Percentiles rank a stretch among this genome's conserved stretches.
These are phyloP conservation scores for Arthrobotrys megalospora DNA, from an alignment of 2,329 filamentous ascomycete genomes.

Conservation along the genomic window DNA sequence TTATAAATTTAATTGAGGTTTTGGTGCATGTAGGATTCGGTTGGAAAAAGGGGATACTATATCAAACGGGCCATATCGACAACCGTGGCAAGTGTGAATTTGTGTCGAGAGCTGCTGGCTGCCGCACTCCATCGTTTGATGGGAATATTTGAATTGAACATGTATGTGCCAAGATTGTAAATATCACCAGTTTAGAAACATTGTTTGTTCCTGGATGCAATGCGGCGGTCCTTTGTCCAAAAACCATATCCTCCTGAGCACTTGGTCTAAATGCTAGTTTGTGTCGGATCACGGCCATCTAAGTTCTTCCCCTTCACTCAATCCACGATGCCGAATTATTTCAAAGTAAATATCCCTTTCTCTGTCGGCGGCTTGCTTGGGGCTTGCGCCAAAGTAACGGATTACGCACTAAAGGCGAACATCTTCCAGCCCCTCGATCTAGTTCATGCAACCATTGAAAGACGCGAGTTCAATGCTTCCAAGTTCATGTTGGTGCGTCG, in stretches of 20 bases:
- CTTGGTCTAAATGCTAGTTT: background rate
- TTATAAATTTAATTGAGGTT: too few species aligned
- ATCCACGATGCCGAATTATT: background rate
- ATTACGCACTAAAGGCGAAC: constrained; percentile 11
- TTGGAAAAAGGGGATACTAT: background rate
- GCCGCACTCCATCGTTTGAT: background rate
- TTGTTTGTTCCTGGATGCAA: constrained; percentile 4
- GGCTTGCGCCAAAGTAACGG: background rate
- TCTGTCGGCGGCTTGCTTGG: background rate
- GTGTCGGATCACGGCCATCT: background rate
- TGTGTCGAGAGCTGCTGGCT: background rate
- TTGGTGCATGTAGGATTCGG: too few species aligned
- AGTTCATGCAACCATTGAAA: constrained; percentile 6
- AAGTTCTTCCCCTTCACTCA: background rate
- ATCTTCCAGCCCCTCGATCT: background rate
- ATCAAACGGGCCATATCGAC: background rate
- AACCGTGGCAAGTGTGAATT: background rate
- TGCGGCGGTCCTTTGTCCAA: background rate
- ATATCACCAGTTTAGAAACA: background rate
- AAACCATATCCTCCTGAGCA: too few species aligned
- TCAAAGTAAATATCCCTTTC: background rate
- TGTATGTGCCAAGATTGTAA: too few species aligned
- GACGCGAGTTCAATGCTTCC: background rate
- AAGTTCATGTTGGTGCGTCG: background rate
- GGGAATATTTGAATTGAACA: constrained; percentile 9